Conservation (phyloP, 257 asterid species). For the Ajuga chamaepitys region DNA sequence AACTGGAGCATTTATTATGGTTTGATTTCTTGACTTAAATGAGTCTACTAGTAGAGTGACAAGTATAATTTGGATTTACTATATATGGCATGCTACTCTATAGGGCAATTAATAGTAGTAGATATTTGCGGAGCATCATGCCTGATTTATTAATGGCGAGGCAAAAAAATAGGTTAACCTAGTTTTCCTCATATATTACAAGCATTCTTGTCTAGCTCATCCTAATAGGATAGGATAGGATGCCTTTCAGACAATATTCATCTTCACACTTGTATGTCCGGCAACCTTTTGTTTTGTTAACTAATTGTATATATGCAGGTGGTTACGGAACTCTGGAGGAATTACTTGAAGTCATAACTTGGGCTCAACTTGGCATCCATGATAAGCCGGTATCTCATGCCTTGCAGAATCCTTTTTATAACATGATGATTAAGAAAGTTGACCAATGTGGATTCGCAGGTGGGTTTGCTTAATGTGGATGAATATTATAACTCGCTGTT, state of each 20-base stretch:
- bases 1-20: no score
- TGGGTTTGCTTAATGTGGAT: slow-evolving; percentile 51
- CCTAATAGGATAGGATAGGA: no score
- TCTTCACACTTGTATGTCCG: no score
- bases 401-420: neutral
- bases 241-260: no score
- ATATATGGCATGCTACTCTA: neutral
- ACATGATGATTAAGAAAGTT: no score
- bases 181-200: neutral
- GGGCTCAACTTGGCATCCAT: slow-evolving; percentile 63
- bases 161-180: neutral
- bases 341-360: slow-evolving; percentile 48
- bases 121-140: slow-evolving; percentile 5
- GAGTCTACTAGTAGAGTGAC: neutral
- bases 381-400: slow-evolving; percentile 42
- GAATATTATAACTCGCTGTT: slow-evolving; percentile 39
- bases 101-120: neutral
- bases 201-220: neutral
- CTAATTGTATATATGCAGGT: slow-evolving; percentile 18
- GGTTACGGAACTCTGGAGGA: slow-evolving; percentile 60
- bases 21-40: no score
- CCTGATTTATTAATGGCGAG: slow-evolving; percentile 2
- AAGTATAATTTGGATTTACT: neutral
- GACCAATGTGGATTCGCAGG: slow-evolving; percentile 22
- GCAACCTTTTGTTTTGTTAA: no score